phyloP scores from a whole-genome alignment of 768 basidiomycete genomes.

The Boletus eberwhitei region DNA sequence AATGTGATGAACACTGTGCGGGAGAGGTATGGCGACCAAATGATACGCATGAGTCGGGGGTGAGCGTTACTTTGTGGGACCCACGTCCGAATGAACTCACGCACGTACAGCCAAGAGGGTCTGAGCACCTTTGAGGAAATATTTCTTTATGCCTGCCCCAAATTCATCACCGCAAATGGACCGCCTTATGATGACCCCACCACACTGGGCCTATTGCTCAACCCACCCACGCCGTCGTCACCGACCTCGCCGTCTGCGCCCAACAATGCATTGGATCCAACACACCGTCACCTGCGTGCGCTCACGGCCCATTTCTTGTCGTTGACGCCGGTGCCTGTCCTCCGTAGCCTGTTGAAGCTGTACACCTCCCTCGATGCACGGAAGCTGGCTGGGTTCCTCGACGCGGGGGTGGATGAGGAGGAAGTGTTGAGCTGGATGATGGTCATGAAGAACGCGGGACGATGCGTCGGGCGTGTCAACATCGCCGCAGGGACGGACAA shows the following conservation, averaged over 20 bases:
- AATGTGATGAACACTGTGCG: conserved; percentile 91
- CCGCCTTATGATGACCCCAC: conserved; percentile 86
- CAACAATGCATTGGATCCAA: conserved; percentile 52
- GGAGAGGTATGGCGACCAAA: conserved; percentile 92
- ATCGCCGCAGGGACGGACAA: conserved; percentile 42
- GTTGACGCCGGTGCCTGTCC: conserved; percentile 73
- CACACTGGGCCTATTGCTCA: conserved; percentile 50
- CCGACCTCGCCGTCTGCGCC: conserved; percentile 24
- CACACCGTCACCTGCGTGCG: conserved; percentile 77
- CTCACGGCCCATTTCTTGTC: conserved; percentile 82
- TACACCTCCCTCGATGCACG: conserved; percentile 91
- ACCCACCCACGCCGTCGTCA: conserved; percentile 37
- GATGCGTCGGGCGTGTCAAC: conserved; percentile 54
- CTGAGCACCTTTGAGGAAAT: conserved; percentile 51
- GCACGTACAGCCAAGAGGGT: conserved; percentile 55
- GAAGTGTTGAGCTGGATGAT: conserved; percentile 95
- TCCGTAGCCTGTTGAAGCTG: conserved; percentile 89
- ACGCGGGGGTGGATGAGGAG: conserved; percentile 74
- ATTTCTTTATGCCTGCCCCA: conserved; percentile 92
- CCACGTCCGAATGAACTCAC: not conserved
- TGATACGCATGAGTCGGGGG: conserved; percentile 81
- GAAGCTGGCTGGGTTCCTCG: conserved; percentile 90
- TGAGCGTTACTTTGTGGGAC: conserved; percentile 37
- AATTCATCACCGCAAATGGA: conserved; percentile 93
- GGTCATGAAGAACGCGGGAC: conserved; percentile 87